Base-by-base conservation (phyloP, 495 filamentous ascomycete genomes). In the Tuber brumale region DNA sequence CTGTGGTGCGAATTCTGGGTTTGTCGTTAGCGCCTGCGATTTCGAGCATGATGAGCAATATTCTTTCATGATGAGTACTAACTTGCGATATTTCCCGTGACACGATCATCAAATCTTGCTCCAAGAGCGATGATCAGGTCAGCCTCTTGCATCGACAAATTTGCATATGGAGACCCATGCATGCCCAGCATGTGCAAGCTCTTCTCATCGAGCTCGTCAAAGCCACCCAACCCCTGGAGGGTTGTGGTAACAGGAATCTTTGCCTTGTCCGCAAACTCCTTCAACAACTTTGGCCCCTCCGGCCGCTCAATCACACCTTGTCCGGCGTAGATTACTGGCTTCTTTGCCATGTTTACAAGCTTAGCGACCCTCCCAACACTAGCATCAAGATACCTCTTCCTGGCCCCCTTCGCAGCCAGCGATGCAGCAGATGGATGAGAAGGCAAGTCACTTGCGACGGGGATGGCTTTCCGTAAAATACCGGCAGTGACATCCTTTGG, bases 131-230 rank as follows among this genome's bases (percentile, higher is more conserved):
- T 90, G 84, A 94, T 91, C 72, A 94, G 86, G 82, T 94, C 92
- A 16, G 92, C 89, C 78, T 92, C 89, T 83, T 94, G 91, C 84
- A 94, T 92, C 9, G 92, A 86, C 87, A 92, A 88, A 86, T 94
- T 94, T 80, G 92, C 92, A 83, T 91, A 94, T 6, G 91, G 90
- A 7, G 91, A 89, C 74, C 92, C 92, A 85, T 94, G 91, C 92
- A 94, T 94, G 75, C 92, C 92, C 37, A 94, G 88, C 92, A 94
- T 94, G 84, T 93, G 91, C 69, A 94, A 86, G 70, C 90, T 88
- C 88, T 92, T 92, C 76, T 89, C 87, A 82, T 94, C 91, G 18
- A 92, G 85, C 82, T 94, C 92, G 79, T 94, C 91, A 74, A 90
- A 94, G n/a, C 87, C 90, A 27, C 92, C 92, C 8, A 94, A 87